Percentiles rank a stretch among this genome's conserved stretches.
These are phyloP conservation scores for Zymoseptoria passerinii DNA, from an alignment of 2,329 filamentous ascomycete genomes.

Conservation along the genomic window DNA sequence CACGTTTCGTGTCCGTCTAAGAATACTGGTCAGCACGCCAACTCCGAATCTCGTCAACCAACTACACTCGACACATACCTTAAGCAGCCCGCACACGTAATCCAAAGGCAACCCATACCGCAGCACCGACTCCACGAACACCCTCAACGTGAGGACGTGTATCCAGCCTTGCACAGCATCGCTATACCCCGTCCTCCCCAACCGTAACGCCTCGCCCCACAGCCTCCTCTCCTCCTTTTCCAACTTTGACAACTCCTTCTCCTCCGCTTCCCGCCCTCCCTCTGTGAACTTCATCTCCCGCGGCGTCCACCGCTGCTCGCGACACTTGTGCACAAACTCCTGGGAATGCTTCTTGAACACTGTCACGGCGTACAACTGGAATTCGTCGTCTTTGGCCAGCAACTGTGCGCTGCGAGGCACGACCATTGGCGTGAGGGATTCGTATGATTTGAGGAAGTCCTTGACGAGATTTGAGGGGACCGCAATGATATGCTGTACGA, in stretches of 20 bases:
- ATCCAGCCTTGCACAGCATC: constrained; percentile 95
- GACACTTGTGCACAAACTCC: constrained; percentile 86
- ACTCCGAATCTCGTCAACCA: not conserved
- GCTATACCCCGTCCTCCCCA: constrained; percentile 87
- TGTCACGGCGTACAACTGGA: constrained; percentile 77
- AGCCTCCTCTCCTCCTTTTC: constrained; percentile 81
- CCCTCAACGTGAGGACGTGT: constrained; percentile 79
- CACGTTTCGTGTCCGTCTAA: constrained; percentile 73
- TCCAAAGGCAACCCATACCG: constrained; percentile 87
- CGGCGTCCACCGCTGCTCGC: constrained; percentile 90
- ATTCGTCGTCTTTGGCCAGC: constrained; percentile 81
- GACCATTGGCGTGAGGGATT: constrained; percentile 82
- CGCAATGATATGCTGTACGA: constrained; percentile 89
- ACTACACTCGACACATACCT: constrained; percentile 48
- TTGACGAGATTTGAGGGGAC: constrained; percentile 73
- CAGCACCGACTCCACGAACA: constrained; percentile 97
- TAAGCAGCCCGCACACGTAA: constrained; percentile 75
- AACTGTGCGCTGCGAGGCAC: constrained; percentile 79
- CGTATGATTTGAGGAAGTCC: constrained; percentile 83
- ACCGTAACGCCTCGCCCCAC: constrained; percentile 81
- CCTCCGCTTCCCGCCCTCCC: constrained; percentile 81
- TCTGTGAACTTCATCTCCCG: constrained; percentile 90
- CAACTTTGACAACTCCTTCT: constrained; percentile 74
- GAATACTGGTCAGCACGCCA: constrained; percentile 6
- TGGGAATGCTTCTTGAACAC: constrained; percentile 84